phyloP scores from a whole-genome alignment of 129 eudicot genomes.

The Flaveria trinervia region DNA sequence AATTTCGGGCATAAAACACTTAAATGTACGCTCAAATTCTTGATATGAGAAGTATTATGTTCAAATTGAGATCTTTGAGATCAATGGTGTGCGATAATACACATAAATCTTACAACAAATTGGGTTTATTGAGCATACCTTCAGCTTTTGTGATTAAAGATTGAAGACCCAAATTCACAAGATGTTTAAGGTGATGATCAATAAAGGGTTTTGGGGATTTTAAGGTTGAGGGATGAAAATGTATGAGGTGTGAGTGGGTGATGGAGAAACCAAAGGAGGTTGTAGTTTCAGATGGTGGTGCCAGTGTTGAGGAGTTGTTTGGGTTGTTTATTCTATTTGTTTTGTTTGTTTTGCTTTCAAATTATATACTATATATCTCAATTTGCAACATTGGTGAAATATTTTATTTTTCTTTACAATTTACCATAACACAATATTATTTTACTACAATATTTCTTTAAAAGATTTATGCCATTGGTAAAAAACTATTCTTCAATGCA shows the following conservation, averaged over 20 bases:
- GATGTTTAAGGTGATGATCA: not conserved
- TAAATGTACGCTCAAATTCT: not conserved
- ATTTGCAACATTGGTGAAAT: too few relatives aligned
- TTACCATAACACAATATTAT: too few relatives aligned
- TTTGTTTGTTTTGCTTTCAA: not conserved
- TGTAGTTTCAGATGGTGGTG: slow-evolving; percentile 17
- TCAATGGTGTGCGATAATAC: not conserved
- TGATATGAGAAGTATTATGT: not conserved
- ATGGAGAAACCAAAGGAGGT: slow-evolving; percentile 10
- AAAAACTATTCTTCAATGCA: too few relatives aligned
- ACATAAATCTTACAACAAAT: not conserved
- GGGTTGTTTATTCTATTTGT: not conserved
- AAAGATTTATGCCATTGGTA: too few relatives aligned
- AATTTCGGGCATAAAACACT: too few relatives aligned
- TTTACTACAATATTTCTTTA: too few relatives aligned
- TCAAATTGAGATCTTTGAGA: not conserved
- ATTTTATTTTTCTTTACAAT: too few relatives aligned
- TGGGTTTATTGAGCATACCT: slow-evolving; percentile 21
- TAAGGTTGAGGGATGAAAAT: not conserved
- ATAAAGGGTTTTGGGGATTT: not conserved
- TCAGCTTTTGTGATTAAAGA: not conserved
- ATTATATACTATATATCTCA: too few relatives aligned
- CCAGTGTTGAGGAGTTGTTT: not conserved
- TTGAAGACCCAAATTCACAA: not conserved
- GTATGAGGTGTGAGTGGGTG: not conserved